Base-by-base conservation (phyloP, 2,329 filamentous ascomycete genomes). In the Ophiostoma quercus region DNA sequence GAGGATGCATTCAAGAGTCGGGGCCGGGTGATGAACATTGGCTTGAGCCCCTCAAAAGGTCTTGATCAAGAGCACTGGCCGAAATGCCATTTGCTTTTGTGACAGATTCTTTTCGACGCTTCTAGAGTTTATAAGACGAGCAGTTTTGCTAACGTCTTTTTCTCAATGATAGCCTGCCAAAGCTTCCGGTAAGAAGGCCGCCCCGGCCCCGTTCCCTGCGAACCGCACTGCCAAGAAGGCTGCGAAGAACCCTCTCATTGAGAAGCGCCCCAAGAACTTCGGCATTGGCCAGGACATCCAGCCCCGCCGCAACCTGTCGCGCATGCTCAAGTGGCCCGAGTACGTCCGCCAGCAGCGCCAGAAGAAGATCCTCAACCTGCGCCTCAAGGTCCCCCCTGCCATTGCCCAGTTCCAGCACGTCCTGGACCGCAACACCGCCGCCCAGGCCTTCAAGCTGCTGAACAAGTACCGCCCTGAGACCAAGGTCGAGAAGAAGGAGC, bases 161-260 rank as follows among this genome's bases (percentile, higher is more conserved):
- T 92, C 94, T 98, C 94, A 95, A 98, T 98, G 94, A 98, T 87
- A 98, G 95, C 92, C 95, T 91, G 92, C 94, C 82, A 99, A 98
- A 87, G 71, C 68, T 66, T 82, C 86, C 80, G 93, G 93, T 87
- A 98, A 97, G 92, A 98, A 97, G 88, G 90, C 92, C 84, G 95
- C 95, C 79, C 87, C 95, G 82, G 93, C 95, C 85, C 95, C 95
- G 82, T 97, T 96, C 89, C 92, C 93, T 81, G 90, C 94, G 86
- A 88, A 90, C 80, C 97, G 96, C 89, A 57, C 51, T 57, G 92
- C 94, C 79, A 97, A 97, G 92, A 99, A 98, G 91, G 87, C 88
- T 77, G 88, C 92, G 79, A 99, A 98, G 62, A 99, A 98, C 90
- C 95, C 95, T 82, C 94, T 99, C 81, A 89, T 99, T 84, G 95